A percentile compares a stretch with the other conserved stretches of the same genome.
Conservation (phyloP, 1,139 yeast genomes). For the Blastobotrys raffinosifermentans region DNA sequence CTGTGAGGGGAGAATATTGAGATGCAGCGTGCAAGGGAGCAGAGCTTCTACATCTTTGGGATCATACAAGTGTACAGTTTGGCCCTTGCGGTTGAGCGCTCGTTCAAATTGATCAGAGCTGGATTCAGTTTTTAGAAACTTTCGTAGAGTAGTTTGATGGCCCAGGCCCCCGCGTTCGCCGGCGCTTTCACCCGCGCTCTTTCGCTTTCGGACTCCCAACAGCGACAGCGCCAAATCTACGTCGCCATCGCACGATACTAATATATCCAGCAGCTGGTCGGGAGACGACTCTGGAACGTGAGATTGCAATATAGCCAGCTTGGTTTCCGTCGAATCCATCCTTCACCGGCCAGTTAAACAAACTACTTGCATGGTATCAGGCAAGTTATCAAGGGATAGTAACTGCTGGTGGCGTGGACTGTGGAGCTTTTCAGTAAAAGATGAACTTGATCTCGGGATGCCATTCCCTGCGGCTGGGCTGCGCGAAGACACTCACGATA, state of each 20-base stretch:
- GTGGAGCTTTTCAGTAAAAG: too few species aligned
- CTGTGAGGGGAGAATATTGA: conserved; percentile 46
- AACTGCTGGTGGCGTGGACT: too few species aligned
- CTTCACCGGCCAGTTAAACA: too few species aligned
- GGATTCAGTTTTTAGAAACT: conserved; percentile 10
- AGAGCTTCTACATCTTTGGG: conserved; percentile 35
- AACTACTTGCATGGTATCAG: too few species aligned
- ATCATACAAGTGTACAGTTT: conserved; percentile 24
- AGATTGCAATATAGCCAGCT: conserved; percentile 25
- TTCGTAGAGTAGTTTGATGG: conserved; percentile 16
- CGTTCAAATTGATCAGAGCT: not conserved
- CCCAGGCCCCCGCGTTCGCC: not conserved
- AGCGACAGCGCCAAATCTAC: conserved; percentile 23
- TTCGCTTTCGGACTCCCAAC: conserved; percentile 17
- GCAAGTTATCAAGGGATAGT: too few species aligned
- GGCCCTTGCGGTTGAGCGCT: conserved; percentile 11
- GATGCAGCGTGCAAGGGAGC: conserved; percentile 44
- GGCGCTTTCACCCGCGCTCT: not conserved
- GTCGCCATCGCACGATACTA: conserved; percentile 32
- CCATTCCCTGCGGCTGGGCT: too few species aligned
- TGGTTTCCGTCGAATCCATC: conserved; percentile 33
- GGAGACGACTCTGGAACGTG: conserved; percentile 26
- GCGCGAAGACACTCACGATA: too few species aligned
- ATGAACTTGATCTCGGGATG: too few species aligned
- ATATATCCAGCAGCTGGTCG: conserved; percentile 29